Evolutionary conservation across 2,329 filamentous ascomycete species (phyloP), one percentile per base, ranked within the genome.

Genomic region (Cercospora sp.): DNA sequence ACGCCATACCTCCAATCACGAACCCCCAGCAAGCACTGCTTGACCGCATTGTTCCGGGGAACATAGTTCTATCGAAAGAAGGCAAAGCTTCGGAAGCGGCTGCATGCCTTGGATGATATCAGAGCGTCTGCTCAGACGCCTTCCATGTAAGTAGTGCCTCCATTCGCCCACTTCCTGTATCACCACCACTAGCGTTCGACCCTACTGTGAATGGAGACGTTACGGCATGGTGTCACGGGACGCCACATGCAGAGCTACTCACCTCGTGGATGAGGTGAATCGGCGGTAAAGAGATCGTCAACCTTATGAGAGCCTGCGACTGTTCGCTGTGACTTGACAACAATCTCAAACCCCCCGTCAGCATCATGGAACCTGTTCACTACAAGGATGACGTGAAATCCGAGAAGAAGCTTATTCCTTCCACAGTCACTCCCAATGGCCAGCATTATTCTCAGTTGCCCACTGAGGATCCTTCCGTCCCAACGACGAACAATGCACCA

Each of bases 291-390:
- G 30, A 9, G n/a, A 28, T 48, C 10, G 64, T 36, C 64, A 65
- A 57, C 30, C 58, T 55, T 26, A n/a, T 51, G 20, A 26, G 23
- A n/a, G 26, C 45, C 30, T 65, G 20, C 61, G 26, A 6, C 5
- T 61, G 57, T 33, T 51, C 40, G 30, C 23, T 42, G 9, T 30
- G 55, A 45, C 62, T 60, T 59, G 62, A 51, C 61, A 20, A 28
- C 51, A 20, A 33, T 58, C 62, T 64, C 26, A 6, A 63, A 18
- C 23, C 9, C 26, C 63, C 59, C n/a, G n/a, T n/a, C n/a, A 45
- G 45, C 51, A 67, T 33, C 23, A 72, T 72, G 70, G 64, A 67
- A 61, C 60, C 68, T 59, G 66, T 55, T 26, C 61, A 64, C 58
- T 28, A 57, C 45, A 62, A 33, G 53, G 31, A 63, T 33, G 16